These are phyloP conservation scores for Skeletonema costatum DNA, from an alignment of 108 stramenopile species.

Conservation along the genomic window DNA sequence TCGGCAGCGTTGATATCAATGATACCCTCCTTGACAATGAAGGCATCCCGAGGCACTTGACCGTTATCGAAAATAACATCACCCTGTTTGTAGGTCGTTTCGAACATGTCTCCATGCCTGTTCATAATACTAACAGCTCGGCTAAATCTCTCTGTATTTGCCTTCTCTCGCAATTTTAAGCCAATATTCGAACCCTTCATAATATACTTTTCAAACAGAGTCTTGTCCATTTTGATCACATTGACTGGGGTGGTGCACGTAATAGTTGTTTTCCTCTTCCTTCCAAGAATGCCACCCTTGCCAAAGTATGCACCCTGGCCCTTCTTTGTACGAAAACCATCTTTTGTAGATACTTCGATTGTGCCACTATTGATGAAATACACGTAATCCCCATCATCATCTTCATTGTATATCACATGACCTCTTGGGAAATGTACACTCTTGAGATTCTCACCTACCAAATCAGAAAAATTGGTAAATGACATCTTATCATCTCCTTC, in stretches of 20 bases:
- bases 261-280: slow-evolving; percentile 34
- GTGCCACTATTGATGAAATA: slow-evolving; percentile 87
- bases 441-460: slow-evolving; percentile 41
- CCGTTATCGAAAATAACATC: slow-evolving; percentile 37
- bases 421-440: slow-evolving; percentile 72
- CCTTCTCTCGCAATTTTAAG: slow-evolving; percentile 37
- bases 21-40: slow-evolving; percentile 60
- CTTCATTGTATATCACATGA: slow-evolving; percentile 79
- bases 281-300: slow-evolving; percentile 42
- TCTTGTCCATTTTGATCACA: slow-evolving; percentile 29
- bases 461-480: slow-evolving; percentile 43
- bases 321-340: slow-evolving; percentile 49
- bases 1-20: slow-evolving; percentile 48
- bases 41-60: slow-evolving; percentile 47
- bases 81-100: slow-evolving; percentile 37
- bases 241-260: slow-evolving; percentile 28
- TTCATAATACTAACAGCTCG: slow-evolving; percentile 30
- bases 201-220: slow-evolving; percentile 45
- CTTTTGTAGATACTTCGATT: slow-evolving; percentile 58
- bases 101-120: slow-evolving; percentile 23
- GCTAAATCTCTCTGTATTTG: slow-evolving; percentile 42
- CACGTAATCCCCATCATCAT: slow-evolving; percentile 83
- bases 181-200: slow-evolving; percentile 42
- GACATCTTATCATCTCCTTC: slow-evolving; percentile 32
- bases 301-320: slow-evolving; percentile 57